Evolutionary conservation across 2,329 filamentous ascomycete species (phyloP).

Genomic region (Microcyclosporella mali): DNA sequence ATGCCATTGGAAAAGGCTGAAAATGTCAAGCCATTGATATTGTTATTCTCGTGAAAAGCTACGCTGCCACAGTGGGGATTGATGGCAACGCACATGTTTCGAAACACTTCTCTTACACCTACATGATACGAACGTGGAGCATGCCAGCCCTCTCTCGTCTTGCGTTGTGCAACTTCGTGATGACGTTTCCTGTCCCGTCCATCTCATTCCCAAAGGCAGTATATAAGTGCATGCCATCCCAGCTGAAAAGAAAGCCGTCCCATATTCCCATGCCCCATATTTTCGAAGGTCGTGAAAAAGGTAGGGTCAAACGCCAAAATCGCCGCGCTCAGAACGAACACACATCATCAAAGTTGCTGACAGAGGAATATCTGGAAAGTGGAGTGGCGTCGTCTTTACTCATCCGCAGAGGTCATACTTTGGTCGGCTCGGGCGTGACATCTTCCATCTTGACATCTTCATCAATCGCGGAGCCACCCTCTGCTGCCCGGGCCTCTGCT

Average conservation of each 20-base stretch:
- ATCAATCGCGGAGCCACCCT: conserved; percentile 21
- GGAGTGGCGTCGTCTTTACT: not conserved
- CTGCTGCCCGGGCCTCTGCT: conserved; percentile 19
- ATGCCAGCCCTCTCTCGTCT: too few relatives aligned
- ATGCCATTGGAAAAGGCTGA: too few relatives aligned
- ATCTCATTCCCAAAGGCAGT: too few relatives aligned
- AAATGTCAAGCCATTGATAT: too few relatives aligned
- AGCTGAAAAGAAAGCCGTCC: not conserved
- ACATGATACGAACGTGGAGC: too few relatives aligned
- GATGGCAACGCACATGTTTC: too few relatives aligned
- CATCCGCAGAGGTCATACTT: conserved; percentile 7
- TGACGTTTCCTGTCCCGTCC: too few relatives aligned
- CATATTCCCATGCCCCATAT: not conserved
- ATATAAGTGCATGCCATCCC: too few relatives aligned
- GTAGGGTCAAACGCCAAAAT: not conserved
- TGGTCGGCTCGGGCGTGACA: conserved; percentile 7
- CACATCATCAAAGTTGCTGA: not conserved
- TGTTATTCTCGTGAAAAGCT: too few relatives aligned
- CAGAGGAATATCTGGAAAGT: not conserved
- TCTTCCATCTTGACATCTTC: conserved; percentile 28
- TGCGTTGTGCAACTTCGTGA: too few relatives aligned
- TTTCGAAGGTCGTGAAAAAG: not conserved
- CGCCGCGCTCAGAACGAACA: conserved; percentile 1
- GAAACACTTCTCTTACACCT: too few relatives aligned
- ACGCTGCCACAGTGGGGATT: too few relatives aligned